Conservation (phyloP, 2,329 filamentous ascomycete species). For the Ophiostoma tasmaniense region DNA sequence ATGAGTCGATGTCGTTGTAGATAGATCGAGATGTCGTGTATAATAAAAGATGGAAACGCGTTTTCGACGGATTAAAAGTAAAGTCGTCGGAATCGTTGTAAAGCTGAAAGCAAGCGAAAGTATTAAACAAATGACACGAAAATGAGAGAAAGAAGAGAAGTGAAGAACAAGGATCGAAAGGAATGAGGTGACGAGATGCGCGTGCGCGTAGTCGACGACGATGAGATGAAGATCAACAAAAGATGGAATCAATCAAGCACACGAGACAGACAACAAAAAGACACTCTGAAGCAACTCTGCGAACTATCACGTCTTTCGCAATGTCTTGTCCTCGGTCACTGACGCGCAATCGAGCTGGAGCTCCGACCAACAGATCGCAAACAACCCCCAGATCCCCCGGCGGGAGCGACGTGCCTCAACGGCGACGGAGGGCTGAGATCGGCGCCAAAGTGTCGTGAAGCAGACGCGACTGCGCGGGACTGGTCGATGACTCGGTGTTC, state of each 20-base stretch:
- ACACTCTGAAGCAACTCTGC: neutral
- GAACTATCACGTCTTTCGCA: neutral
- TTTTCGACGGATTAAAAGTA: neutral
- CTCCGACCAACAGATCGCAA: constrained; percentile 6
- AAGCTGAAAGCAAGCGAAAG: constrained; percentile 6
- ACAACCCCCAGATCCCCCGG: constrained; percentile 30
- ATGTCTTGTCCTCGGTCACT: neutral
- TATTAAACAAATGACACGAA: constrained; percentile 4
- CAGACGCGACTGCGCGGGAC: constrained; percentile 24
- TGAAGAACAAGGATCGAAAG: neutral
- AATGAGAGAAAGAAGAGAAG: constrained; percentile 1
- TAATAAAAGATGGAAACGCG: neutral
- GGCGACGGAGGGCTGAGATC: constrained; percentile 30
- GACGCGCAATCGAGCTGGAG: neutral
- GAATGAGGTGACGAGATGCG: neutral
- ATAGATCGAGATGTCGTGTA: neutral
- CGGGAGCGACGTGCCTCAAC: constrained; percentile 27
- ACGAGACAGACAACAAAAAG: neutral
- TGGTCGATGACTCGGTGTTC: constrained; percentile 8
- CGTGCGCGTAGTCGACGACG: neutral
- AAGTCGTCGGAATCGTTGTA: constrained; percentile 5
- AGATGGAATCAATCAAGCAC: neutral
- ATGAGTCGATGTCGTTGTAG: neutral
- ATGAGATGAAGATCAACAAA: too few species aligned
- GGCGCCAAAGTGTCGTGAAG: constrained; percentile 35